phyloP scores from a whole-genome alignment of 139 green algal genomes.

The Astrephomene gubernaculifera region DNA sequence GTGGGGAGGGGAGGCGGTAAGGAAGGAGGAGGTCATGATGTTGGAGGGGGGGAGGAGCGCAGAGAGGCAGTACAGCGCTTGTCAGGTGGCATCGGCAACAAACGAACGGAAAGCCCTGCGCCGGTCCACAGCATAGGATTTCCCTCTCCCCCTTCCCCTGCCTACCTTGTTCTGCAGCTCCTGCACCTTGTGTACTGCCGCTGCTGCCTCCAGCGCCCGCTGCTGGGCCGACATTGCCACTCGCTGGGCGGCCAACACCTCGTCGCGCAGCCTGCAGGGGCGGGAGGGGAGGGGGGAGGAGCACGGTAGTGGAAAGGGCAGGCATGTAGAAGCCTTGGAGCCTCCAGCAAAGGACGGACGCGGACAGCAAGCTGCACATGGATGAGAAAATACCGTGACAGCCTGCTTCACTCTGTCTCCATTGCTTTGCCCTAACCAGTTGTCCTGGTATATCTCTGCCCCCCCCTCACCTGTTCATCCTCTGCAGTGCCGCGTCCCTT shows the following conservation, averaged over 20 bases:
- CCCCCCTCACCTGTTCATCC: conserved; percentile 1
- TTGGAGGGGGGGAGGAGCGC: too few relatives aligned
- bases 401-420: background rate
- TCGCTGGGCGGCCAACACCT: conserved; percentile 22
- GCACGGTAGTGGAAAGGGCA: background rate
- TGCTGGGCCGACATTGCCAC: conserved; percentile 30
- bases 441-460: too few relatives aligned
- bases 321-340: background rate
- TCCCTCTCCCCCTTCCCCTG: background rate
- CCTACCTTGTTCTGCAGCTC: conserved; percentile 45
- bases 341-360: background rate
- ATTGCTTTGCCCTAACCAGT: background rate
- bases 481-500: background rate
- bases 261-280: conserved; percentile 11
- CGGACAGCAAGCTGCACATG: background rate
- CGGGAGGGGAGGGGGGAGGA: background rate
- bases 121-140: too few relatives aligned
- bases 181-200: conserved; percentile 9
- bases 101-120: too few relatives aligned
- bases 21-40: too few relatives aligned
- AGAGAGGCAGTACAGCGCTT: too few relatives aligned
- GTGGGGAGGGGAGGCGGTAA: background rate
- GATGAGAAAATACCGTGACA: background rate
- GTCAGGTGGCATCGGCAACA: too few relatives aligned
- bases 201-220: conserved; percentile 24